Evolutionary conservation across 257 asterid species (phyloP), one percentile per base, ranked within the genome.

Genomic region (Salvia hispanica): DNA sequence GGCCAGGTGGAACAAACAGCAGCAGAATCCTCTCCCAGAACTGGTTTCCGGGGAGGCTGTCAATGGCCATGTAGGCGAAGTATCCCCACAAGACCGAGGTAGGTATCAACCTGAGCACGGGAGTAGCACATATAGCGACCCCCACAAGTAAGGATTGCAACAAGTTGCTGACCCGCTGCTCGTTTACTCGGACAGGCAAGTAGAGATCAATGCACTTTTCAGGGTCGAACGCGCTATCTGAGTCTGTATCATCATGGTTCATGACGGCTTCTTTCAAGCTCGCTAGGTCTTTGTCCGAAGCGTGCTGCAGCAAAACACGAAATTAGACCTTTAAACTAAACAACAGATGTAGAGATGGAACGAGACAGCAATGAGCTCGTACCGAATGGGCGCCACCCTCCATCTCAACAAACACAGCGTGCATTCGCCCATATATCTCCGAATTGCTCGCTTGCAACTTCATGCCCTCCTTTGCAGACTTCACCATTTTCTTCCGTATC

Each of bases 51-150:
- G 96, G 95, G 45, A 92, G 92, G 72, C 96, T 85, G 51, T 92
- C 98, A 5, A 85, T 84, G 46, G 96, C 95, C 97, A 91, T 91
- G 81, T 91, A 91, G 18, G 97, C 97, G 33, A 91, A 91, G 76
- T 88, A 91, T 9, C 97, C 97, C 97, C 97, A 91, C 34, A 88
- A 82, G 52, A 88, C 95, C 0, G 96, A 91, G 14, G 95, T 91
- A 0, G 97, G 97, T 40, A 88, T 88, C 92, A 61, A 78, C 79
- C 74, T 87, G 68, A 91, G 85, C 72, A 91, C 78, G 9, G 95
- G 96, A 82, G 85, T 79, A 10, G 86, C 93, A 40, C 87, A 84
- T 3, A 85, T 80, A 36, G 86, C 78, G 5, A 86, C 45, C 7
- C 90, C 97, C 62, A 88, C 93, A 1, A 88, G 84, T 58, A 84